Conservation (phyloP, 495 filamentous ascomycete species). For the Aspergillus bridgeri region DNA sequence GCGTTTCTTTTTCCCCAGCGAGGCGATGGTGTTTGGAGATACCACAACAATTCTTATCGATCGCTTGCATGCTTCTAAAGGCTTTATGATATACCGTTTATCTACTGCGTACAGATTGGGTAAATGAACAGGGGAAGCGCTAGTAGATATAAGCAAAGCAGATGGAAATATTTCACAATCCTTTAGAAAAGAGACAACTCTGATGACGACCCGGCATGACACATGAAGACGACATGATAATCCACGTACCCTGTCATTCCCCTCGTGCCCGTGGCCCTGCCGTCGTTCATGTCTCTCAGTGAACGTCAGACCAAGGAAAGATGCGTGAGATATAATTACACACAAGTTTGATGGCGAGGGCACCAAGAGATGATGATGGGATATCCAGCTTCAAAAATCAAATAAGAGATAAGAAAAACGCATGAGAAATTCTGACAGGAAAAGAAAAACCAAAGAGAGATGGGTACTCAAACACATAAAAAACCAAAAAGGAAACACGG, state of each 20-base stretch:
- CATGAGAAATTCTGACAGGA: conserved; percentile 17
- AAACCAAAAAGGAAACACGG: conserved; percentile 8
- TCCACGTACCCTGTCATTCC: conserved; percentile 34
- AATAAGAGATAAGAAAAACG: conserved; percentile 20
- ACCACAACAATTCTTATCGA: background rate
- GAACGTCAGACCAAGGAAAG: conserved; percentile 31
- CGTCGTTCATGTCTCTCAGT: conserved; percentile 27
- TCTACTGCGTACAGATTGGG: background rate
- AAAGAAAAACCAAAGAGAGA: conserved; percentile 7
- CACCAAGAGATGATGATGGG: conserved; percentile 37
- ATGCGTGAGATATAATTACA: conserved; percentile 39
- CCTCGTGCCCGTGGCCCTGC: conserved; percentile 28
- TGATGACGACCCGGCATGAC: conserved; percentile 42
- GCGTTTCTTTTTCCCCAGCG: background rate
- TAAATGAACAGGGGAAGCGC: background rate
- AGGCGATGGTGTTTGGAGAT: background rate
- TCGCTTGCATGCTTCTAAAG: background rate
- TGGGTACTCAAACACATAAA: conserved; percentile 12
- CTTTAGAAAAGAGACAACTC: conserved; percentile 19
- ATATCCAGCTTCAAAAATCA: conserved; percentile 44
- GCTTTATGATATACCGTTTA: background rate
- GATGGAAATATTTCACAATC: conserved; percentile 25
- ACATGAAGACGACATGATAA: conserved; percentile 43
- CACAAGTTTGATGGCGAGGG: conserved; percentile 30
- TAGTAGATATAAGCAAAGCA: conserved; percentile 7